These are phyloP conservation scores for Rhizomucor miehei DNA, from an alignment of 371 early-diverging fungal genomes.

Conservation along the genomic window DNA sequence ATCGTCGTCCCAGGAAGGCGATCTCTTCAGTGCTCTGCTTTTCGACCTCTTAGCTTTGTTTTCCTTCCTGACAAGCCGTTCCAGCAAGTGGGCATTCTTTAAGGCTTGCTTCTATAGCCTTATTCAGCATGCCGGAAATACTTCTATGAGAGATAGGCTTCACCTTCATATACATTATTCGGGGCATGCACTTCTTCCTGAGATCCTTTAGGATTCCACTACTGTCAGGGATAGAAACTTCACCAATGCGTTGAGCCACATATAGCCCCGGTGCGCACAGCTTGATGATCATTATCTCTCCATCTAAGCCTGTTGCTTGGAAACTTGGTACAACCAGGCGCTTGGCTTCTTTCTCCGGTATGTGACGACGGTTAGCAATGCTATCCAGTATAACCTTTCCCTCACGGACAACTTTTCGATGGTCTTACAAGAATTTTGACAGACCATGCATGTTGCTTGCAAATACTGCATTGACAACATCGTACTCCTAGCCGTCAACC, in stretches of 20 bases:
- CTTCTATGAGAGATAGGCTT: neutral
- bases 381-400: conserved; percentile 6
- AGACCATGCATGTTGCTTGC: conserved; percentile 2
- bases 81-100: too few relatives aligned
- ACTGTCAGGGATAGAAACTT: conserved; percentile 12
- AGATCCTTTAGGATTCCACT: conserved; percentile 4
- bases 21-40: too few relatives aligned
- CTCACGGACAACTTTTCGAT: conserved; percentile 9
- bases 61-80: too few relatives aligned
- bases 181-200: conserved; percentile 12
- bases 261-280: conserved; percentile 14
- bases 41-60: too few relatives aligned
- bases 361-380: neutral
- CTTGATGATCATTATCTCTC: conserved; percentile 12
- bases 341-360: conserved; percentile 1
- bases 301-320: conserved; percentile 16
- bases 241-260: conserved; percentile 12
- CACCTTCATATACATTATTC: conserved; percentile 13
- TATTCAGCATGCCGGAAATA: too few relatives aligned
- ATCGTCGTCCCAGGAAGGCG: too few relatives aligned
- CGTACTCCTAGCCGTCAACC: conserved; percentile 5
- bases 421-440: conserved; percentile 5
- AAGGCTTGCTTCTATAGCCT: too few relatives aligned
- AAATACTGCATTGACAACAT: conserved; percentile 10
- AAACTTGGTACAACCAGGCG: conserved; percentile 12